A percentile compares a stretch with the other conserved stretches of the same genome.
phyloP scores from a whole-genome alignment of 108 stramenopile species.

The Skeletonema costatum region DNA sequence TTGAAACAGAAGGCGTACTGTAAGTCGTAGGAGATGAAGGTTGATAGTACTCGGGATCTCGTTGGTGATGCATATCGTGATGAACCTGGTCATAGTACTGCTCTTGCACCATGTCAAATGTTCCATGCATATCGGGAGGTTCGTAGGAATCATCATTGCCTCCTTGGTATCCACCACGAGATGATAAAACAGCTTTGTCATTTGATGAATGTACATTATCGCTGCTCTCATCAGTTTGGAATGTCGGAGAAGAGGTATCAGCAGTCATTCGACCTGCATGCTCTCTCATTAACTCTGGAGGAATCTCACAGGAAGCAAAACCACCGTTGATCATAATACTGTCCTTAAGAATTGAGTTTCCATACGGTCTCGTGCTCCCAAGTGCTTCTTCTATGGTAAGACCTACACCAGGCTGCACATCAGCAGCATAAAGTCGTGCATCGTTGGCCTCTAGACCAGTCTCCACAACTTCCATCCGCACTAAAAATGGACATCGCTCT shows the following conservation, averaged over 20 bases:
- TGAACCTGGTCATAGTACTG: slow-evolving; percentile 70
- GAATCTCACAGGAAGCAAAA: slow-evolving; percentile 44
- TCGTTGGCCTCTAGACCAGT: slow-evolving; percentile 82
- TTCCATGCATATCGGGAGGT: slow-evolving; percentile 21
- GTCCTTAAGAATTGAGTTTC: slow-evolving; percentile 18
- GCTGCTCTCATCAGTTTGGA: slow-evolving; percentile 7
- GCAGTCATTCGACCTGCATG: not conserved
- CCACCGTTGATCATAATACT: slow-evolving; percentile 13
- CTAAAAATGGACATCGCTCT: slow-evolving; percentile 82
- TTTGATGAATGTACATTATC: slow-evolving; percentile 2
- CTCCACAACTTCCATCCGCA: slow-evolving; percentile 82
- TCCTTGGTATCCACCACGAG: slow-evolving; percentile 40
- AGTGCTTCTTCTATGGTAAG: slow-evolving; percentile 80
- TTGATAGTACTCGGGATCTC: slow-evolving; percentile 19
- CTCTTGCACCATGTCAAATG: slow-evolving; percentile 64
- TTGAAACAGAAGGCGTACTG: slow-evolving; percentile 25
- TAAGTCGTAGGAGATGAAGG: not conserved
- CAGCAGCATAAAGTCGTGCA: slow-evolving; percentile 72
- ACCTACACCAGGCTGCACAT: slow-evolving; percentile 51
- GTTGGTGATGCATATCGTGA: slow-evolving; percentile 55
- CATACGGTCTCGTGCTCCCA: slow-evolving; percentile 27
- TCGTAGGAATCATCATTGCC: slow-evolving; percentile 18
- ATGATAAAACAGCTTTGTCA: slow-evolving; percentile 31
- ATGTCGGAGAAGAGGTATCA: not conserved
- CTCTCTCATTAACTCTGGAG: slow-evolving; percentile 44